Base-by-base conservation (phyloP, 2,329 filamentous ascomycete genomes). In the Stagonosporopsis tanaceti region DNA sequence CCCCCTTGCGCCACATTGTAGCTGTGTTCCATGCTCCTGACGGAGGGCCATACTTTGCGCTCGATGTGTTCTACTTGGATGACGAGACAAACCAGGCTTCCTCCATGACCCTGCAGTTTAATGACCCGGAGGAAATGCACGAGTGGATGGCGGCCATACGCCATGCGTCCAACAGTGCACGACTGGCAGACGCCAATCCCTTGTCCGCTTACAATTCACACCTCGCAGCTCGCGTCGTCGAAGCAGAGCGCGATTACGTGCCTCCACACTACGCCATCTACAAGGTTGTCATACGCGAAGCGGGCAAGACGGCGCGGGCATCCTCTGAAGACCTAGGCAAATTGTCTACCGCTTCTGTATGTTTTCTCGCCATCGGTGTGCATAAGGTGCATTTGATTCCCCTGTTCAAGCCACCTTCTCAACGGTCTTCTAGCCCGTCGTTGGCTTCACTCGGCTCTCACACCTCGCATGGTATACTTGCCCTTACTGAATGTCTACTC, bases 371-470 rank as follows among this genome's bases (percentile, higher is more conserved):
- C 6, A 82, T 91, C 69, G 89, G 89, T 20, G 81, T 88, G 30
- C 87, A 90, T 77, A 89, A 88, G 70, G 77, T 91, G 32, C 88
- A 91, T 75, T 67, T 91, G 46, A 82, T 91, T 42, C 87, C 87
- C n/a, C 70, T 89, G 30, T 82, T 86, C 39, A 89, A 87, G 64
- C 77, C 81, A 20, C 78, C 81, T 20, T 79, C 79, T 30, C 82
- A 81, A 64, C 80, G 84, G 61, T 77, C 80, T 25, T 84, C 85
- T 15, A 84, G 80, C 62, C 82, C 82, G 25, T 85, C 84, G 12
- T 70, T 87, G 47, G 77, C 69, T 35, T 79, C 84, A 44, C 73
- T 83, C 64, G 78, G 83, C 37, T 72, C 79, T 59, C 78, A 83
- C 59, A 79, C 78, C 7, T 87, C 86, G 1, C 84, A 86, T 67